Base-by-base conservation (phyloP, 140 eudicot genomes). In the Stevia rebaudiana region DNA sequence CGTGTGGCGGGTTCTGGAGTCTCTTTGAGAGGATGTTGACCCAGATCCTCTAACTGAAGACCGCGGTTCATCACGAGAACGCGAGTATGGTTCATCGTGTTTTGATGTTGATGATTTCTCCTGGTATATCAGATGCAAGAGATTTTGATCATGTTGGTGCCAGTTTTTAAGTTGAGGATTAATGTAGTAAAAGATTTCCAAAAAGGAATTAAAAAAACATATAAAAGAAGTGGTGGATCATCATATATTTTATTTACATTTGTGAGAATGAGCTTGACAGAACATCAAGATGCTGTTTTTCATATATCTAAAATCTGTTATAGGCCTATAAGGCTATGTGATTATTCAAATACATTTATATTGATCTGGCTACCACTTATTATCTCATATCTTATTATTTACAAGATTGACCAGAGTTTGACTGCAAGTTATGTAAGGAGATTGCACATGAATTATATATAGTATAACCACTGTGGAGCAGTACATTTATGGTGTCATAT, bases 91-190 rank as follows among this genome's bases (percentile, higher is more conserved):
- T 10, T 76, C 87, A 36, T 76, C 86, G 9, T 69, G 82, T 70
- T 78, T 41, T 4, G 87, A 25, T 12, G 76, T 31, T 76, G 77
- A 58, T 57, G 94, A 76, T 61, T 90, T 90, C 13, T 90, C 97
- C 97, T 87, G 88, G 40, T 77, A 71, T 40, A 36, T 52, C 24
- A 65, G 50, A 77, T 60, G 65, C 69, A 72, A 67, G 67, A 72
- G 60, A 62, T 58, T 30, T 54, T 54, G 23, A 63, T 46, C 33
- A 56, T 36, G 31, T 61, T 49, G 21, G 22, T 63, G 62, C 44
- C 18, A 61, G 8, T 70, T 56, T 43, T 28, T 24, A 66, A 50
- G 61, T 36, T 36, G 51, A 13, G 39, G 50, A 37, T 50, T 65
- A 48, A 8, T 37, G 50, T 28, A 68, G 65, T 22, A 55, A 28